A percentile compares a stretch with the other conserved stretches of the same genome.
Conservation (phyloP, 2,329 filamentous ascomycete genomes). For the Xylariaceae sp. region DNA sequence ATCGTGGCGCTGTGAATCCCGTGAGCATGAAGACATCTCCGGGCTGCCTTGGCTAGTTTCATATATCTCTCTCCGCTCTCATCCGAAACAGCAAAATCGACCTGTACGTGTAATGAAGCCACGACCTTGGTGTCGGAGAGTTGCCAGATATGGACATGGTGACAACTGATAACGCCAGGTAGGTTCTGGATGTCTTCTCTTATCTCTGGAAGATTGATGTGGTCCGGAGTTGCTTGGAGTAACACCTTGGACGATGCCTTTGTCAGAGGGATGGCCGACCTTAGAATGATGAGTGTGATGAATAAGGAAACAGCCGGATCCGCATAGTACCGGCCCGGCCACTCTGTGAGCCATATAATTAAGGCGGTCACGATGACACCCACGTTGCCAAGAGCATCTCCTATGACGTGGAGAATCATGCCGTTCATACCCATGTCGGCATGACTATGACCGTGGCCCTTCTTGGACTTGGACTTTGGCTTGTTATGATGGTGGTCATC, state of each 20-base stretch:
- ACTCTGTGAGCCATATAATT: conserved; percentile 87
- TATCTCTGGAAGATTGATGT: conserved; percentile 85
- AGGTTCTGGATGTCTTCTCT: conserved; percentile 85
- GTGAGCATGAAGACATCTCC: conserved; percentile 88
- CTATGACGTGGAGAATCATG: conserved; percentile 73
- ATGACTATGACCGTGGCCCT: conserved; percentile 71
- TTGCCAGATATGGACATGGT: conserved; percentile 98
- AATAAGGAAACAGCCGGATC: conserved; percentile 91
- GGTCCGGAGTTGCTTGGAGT: conserved; percentile 87
- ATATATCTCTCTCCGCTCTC: conserved; percentile 82
- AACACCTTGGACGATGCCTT: conserved; percentile 82
- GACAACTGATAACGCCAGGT: conserved; percentile 82
- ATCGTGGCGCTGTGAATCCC: conserved; percentile 97
- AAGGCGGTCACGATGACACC: conserved; percentile 81
- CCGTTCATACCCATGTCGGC: conserved; percentile 94
- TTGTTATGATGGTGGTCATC: conserved; percentile 77
- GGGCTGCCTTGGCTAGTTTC: conserved; percentile 77
- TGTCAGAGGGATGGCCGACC: conserved; percentile 75
- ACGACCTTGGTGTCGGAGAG: conserved; percentile 92
- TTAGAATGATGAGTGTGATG: conserved; percentile 78
- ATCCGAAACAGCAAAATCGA: conserved; percentile 84
- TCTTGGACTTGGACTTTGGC: conserved; percentile 50
- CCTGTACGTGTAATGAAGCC: conserved; percentile 88
- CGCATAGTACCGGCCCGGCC: conserved; percentile 78
- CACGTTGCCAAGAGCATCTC: conserved; percentile 82